Evolutionary conservation across 306 rosid species (phyloP).

Genomic region (Cucurbita argyrosperma): DNA sequence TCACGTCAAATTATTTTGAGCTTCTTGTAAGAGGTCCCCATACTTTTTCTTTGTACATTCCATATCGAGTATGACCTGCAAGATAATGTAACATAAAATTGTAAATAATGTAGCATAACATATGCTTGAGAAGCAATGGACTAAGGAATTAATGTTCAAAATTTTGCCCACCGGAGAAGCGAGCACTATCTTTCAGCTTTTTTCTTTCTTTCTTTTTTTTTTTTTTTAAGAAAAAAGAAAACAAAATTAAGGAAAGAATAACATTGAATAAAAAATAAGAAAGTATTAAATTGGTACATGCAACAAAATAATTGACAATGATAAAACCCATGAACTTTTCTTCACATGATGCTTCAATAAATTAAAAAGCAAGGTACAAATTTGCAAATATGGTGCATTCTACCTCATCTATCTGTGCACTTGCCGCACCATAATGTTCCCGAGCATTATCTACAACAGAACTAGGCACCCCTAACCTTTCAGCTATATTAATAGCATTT

Average conservation of each 20-base stretch:
- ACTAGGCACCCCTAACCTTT: conserved; percentile 73
- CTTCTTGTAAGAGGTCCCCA: conserved; percentile 41
- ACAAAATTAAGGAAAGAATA: not conserved
- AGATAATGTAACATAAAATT: conserved; percentile 8
- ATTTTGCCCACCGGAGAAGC: not conserved
- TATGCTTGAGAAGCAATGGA: not conserved
- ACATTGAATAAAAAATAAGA: not conserved
- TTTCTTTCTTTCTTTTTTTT: too few species aligned
- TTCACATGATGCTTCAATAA: not conserved
- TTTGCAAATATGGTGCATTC: not conserved
- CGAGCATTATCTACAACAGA: conserved; percentile 56
- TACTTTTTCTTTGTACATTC: conserved; percentile 66
- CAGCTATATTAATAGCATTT: conserved; percentile 80
- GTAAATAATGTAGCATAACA: not conserved
- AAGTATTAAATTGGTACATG: not conserved
- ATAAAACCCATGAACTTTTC: not conserved
- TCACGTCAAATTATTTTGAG: conserved; percentile 46
- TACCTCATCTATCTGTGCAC: conserved; percentile 97
- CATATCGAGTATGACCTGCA: conserved; percentile 77
- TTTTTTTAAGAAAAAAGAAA: too few species aligned
- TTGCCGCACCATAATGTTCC: conserved; percentile 67
- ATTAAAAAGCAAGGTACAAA: not conserved
- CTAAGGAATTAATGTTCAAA: not conserved
- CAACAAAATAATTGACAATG: not conserved
- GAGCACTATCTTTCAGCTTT: not conserved